Percentiles rank a stretch among this genome's conserved stretches.
Conservation (phyloP, 176 grass and related monocot species). For the Puya raimondii region DNA sequence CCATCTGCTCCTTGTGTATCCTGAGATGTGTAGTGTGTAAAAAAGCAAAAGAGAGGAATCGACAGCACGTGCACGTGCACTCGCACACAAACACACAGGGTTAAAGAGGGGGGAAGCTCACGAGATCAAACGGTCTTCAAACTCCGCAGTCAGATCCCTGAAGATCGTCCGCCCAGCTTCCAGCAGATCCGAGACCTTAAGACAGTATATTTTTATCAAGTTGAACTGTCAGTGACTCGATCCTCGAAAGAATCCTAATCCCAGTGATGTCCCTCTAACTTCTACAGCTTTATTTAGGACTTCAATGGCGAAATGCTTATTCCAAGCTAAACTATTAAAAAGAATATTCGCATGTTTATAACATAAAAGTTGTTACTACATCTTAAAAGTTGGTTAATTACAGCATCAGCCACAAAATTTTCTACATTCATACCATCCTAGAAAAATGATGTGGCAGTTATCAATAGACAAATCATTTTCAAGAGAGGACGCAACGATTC, state of each 20-base stretch:
- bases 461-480: no score
- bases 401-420: no score
- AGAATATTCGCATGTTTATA: no score
- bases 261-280: no score
- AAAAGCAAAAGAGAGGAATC: neutral
- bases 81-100: neutral
- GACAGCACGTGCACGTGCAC: neutral
- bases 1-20: conserved; percentile 74
- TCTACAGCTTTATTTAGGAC: no score
- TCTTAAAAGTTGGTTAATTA: no score
- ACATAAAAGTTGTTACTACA: no score
- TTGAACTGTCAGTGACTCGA: neutral
- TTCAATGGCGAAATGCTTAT: no score
- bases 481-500: no score
- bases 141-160: conserved; percentile 66
- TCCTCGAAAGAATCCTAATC: neutral
- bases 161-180: conserved; percentile 65
- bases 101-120: conserved; percentile 8
- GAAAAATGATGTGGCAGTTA: no score
- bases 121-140: conserved; percentile 85
- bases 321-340: no score
- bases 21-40: conserved; percentile 21
- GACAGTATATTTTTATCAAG: neutral
- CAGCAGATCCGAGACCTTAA: conserved; percentile 75
- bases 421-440: no score